Conservation (phyloP, 352 stramenopile genomes). For the Stramenopiles sp. region DNA sequence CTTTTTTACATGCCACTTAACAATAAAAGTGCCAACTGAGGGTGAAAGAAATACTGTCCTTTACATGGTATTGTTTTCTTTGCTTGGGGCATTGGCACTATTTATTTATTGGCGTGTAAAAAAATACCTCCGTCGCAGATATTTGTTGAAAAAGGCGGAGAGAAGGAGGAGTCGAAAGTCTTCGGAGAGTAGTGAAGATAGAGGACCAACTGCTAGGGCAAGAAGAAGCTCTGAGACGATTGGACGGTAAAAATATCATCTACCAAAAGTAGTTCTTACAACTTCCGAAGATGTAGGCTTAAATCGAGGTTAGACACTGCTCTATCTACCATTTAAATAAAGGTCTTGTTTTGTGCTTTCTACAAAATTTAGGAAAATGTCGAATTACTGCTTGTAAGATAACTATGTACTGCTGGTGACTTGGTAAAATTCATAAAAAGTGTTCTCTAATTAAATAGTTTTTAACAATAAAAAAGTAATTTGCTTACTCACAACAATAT, state of each 20-base stretch:
- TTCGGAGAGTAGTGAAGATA: conserved; percentile 16
- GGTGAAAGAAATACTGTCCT: conserved; percentile 56
- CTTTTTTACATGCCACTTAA: conserved; percentile 77
- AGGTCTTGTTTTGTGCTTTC: too few species aligned
- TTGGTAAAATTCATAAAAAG: too few species aligned
- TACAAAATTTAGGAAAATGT: too few species aligned
- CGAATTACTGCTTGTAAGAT: too few species aligned
- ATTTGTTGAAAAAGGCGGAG: conserved; percentile 69
- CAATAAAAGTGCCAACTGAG: conserved; percentile 69
- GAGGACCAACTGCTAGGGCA: not conserved
- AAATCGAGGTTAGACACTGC: too few species aligned
- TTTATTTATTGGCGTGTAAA: conserved; percentile 58
- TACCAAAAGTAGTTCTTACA: too few species aligned
- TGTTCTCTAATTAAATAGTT: too few species aligned
- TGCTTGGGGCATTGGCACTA: conserved; percentile 42
- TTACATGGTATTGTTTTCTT: conserved; percentile 42
- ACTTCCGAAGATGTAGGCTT: too few species aligned
- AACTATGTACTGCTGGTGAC: too few species aligned
- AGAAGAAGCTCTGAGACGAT: not conserved
- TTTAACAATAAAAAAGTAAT: too few species aligned
- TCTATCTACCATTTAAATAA: too few species aligned
- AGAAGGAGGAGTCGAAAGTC: conserved; percentile 42
- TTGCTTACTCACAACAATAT: too few species aligned
- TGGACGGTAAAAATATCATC: not conserved
- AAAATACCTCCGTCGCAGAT: conserved; percentile 43